Evolutionary conservation across 345 rosid genomes (phyloP), one percentile per base, ranked within the genome.

Genomic region (Cochlearia excelsa): DNA sequence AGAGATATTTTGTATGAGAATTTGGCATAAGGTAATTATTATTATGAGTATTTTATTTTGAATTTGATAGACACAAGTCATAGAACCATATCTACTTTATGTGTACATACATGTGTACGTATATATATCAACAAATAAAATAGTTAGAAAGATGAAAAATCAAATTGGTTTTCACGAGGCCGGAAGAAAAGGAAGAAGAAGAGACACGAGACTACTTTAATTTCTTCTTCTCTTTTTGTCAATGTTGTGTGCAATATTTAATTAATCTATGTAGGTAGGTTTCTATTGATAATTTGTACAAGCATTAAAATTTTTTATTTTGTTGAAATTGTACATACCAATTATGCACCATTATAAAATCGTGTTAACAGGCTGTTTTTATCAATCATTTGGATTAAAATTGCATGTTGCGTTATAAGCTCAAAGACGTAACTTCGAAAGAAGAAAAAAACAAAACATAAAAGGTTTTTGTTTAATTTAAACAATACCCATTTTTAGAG

Each of bases 101-200:
- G 51, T 54, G 34, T 54, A 61, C 34, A 30, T 52, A 34, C 10
- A 30, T 46, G 41, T 40, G 9, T 61, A 30, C 52, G 16, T 8
- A 26, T n/a, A 55, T 37, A 47, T 56, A 9, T 46, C 42, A 68
- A 60, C 46, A 69, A 46, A 6, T 34, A 34, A 34, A 6, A 33
- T 41, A 69, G 7, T 10, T 35, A 30, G 48, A 69, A 61, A 62
- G 63, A 30, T 31, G 57, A 55, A 34, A 55, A 34, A 63, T 49
- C 35, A 56, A 63, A 56, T 70, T 70, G 54, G 40, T 41, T 63
- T 63, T 70, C 74, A 70, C 74, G 74, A 70, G 74, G 69, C 42
- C 53, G 59, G 59, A 49, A 63, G 45, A 57, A 70, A 70, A 70
- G 54, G 59, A 50, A 70, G 69, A 56, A 63, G 64, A 56, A 63